Conservation (phyloP, 2,329 filamentous ascomycete species). For the Ceratocystis smalleyi region DNA sequence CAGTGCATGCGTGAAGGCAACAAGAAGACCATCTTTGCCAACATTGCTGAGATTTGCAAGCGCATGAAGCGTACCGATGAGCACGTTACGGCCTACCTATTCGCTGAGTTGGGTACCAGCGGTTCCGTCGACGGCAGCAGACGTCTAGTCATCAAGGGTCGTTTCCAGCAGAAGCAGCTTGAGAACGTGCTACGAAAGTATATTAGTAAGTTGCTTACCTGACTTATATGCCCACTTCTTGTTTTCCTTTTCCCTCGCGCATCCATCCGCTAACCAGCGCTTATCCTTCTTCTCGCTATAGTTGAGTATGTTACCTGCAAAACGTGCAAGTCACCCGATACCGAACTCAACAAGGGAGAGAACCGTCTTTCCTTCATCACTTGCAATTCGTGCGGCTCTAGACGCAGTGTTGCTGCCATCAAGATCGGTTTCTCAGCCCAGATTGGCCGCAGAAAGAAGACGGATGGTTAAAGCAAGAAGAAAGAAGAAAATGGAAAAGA, state of each 20-base stretch:
- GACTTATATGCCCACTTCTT: not conserved
- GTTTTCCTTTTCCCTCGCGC: not conserved
- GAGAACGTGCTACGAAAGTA: conserved; percentile 94
- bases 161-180: conserved; percentile 99
- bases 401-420: conserved; percentile 89
- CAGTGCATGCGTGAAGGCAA: conserved; percentile 99
- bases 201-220: conserved; percentile 49
- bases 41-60: conserved; percentile 97
- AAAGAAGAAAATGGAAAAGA: conserved; percentile 11
- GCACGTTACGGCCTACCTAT: conserved; percentile 91
- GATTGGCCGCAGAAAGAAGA: conserved; percentile 96
- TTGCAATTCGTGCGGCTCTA: conserved; percentile 67
- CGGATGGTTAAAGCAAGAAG: conserved; percentile 49
- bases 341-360: conserved; percentile 94
- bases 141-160: conserved; percentile 94
- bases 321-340: conserved; percentile 88
- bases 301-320: conserved; percentile 98
- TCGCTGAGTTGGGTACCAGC: conserved; percentile 93
- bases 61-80: conserved; percentile 98
- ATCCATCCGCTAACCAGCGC: not conserved
- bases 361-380: conserved; percentile 98
- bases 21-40: conserved; percentile 99
- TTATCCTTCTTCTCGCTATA: conserved; percentile 21
- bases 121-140: conserved; percentile 88
- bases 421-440: conserved; percentile 99